Percentiles rank a stretch among this genome's conserved stretches.
phyloP scores from a whole-genome alignment of 305 asterid species.

The Solanum hybrid region DNA sequence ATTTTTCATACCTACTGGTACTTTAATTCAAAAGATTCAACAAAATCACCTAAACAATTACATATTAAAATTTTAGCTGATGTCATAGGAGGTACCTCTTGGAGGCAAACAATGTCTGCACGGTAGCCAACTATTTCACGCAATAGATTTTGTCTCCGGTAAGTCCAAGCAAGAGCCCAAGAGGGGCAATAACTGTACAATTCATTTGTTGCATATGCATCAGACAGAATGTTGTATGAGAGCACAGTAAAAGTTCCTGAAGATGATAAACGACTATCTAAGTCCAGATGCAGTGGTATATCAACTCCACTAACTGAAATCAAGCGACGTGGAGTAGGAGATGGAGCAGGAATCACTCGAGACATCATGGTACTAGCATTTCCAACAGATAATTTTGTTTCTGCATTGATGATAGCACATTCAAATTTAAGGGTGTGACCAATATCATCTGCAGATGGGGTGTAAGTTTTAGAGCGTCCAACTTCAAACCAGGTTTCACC shows the following conservation, averaged over 20 bases:
- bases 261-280: slow-evolving; percentile 46
- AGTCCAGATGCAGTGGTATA: slow-evolving; percentile 48
- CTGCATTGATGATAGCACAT: slow-evolving; percentile 65
- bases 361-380: slow-evolving; percentile 59
- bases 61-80: slow-evolving; percentile 7
- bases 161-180: slow-evolving; percentile 99
- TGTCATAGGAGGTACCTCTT: slow-evolving; percentile 58
- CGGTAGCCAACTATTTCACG: slow-evolving; percentile 87
- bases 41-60: not conserved
- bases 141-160: slow-evolving; percentile 80
- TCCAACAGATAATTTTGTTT: slow-evolving; percentile 58
- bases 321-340: slow-evolving; percentile 73
- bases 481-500: slow-evolving; percentile 96
- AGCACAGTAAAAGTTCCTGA: slow-evolving; percentile 86
- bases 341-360: slow-evolving; percentile 94
- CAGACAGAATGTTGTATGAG: slow-evolving; percentile 83
- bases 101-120: slow-evolving; percentile 93
- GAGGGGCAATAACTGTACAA: slow-evolving; percentile 78
- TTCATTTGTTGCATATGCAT: slow-evolving; percentile 62
- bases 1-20: not conserved
- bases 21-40: not conserved
- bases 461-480: slow-evolving; percentile 65
- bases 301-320: slow-evolving; percentile 63
- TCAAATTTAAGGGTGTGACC: slow-evolving; percentile 90
- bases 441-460: slow-evolving; percentile 88